Conservation (phyloP, 306 rosid species). For the Crataegus laevigata region DNA sequence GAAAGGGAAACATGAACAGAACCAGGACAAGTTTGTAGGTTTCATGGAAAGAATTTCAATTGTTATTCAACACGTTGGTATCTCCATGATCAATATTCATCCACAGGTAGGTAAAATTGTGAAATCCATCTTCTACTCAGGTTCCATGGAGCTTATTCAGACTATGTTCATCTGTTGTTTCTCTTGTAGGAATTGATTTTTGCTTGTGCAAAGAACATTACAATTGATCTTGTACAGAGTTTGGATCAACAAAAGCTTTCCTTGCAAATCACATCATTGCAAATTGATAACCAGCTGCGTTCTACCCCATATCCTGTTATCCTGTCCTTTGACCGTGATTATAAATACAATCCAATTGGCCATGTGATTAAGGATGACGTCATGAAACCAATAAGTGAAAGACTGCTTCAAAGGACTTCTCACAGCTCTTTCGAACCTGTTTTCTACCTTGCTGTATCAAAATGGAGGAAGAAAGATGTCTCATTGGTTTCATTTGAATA, state of each 20-base stretch:
- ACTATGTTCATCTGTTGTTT: conserved; percentile 11
- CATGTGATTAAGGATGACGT: conserved; percentile 33
- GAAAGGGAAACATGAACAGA: conserved; percentile 43
- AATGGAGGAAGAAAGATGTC: conserved; percentile 90
- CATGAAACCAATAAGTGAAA: conserved; percentile 36
- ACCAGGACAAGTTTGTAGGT: conserved; percentile 44
- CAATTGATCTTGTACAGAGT: conserved; percentile 65
- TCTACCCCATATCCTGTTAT: conserved; percentile 84
- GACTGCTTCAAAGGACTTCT: conserved; percentile 30
- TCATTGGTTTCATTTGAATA: conserved; percentile 80
- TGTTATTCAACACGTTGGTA: conserved; percentile 57
- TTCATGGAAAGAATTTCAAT: conserved; percentile 68
- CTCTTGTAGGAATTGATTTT: conserved; percentile 76
- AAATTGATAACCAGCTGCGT: conserved; percentile 88
- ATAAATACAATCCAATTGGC: conserved; percentile 35
- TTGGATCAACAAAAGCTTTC: conserved; percentile 74
- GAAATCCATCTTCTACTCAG: background rate
- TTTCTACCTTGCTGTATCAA: conserved; percentile 61
- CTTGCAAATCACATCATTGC: conserved; percentile 57
- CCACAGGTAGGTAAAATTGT: conserved; percentile 53
- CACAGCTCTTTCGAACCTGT: conserved; percentile 51
- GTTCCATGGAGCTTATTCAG: conserved; percentile 4
- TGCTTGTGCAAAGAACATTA: conserved; percentile 54
- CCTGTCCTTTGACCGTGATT: conserved; percentile 63
- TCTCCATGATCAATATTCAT: conserved; percentile 67